A percentile compares a stretch with the other conserved stretches of the same genome.
These are phyloP conservation scores for Zizania latifolia DNA, from an alignment of 176 grass and related monocot genomes.

Conservation along the genomic window DNA sequence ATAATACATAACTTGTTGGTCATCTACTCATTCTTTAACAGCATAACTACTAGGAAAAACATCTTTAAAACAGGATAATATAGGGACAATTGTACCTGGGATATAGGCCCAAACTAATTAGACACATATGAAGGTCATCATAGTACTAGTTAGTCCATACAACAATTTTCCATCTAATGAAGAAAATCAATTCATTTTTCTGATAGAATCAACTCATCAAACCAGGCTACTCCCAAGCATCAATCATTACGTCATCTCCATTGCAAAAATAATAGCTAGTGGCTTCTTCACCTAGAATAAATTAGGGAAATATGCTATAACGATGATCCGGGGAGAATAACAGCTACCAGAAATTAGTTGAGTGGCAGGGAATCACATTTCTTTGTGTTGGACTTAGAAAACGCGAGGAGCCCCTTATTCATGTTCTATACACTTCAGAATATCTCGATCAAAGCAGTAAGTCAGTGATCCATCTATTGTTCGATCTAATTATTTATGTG, in stretches of 20 bases:
- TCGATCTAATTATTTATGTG: not conserved
- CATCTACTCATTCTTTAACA: not conserved
- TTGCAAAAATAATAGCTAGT: not conserved
- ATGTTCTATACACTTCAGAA: not conserved
- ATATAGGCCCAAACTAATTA: too few relatives aligned
- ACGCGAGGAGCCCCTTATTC: not conserved
- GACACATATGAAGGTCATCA: not conserved
- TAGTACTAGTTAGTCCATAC: not conserved
- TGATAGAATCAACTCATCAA: not conserved
- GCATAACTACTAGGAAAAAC: not conserved
- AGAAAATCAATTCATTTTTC: not conserved
- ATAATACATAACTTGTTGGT: not conserved
- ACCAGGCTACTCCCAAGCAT: not conserved
- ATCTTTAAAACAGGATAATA: not conserved
- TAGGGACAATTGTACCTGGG: not conserved
- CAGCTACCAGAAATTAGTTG: not conserved
- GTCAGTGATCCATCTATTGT: not conserved
- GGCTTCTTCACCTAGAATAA: not conserved
- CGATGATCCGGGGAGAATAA: not conserved
- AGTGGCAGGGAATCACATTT: not conserved
- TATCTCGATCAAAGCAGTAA: not conserved
- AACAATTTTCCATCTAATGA: not conserved
- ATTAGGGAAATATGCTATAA: not conserved
- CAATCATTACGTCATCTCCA: not conserved
- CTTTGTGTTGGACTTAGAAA: not conserved